A percentile compares a stretch with the other conserved stretches of the same genome.
Conservation (phyloP, 2,329 filamentous ascomycete species). For the Fusarium fujikuroi region DNA sequence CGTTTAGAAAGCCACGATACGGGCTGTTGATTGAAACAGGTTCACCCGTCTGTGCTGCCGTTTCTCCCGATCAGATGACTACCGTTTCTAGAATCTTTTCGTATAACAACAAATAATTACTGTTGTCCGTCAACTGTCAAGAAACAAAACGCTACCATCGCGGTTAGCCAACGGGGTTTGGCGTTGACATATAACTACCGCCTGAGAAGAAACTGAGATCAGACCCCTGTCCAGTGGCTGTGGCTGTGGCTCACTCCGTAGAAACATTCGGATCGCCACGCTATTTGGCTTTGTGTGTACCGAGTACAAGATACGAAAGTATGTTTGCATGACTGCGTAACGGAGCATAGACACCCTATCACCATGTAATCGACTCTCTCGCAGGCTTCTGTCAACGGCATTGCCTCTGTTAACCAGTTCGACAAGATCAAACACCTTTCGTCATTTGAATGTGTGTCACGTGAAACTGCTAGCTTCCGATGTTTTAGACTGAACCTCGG, state of each 20-base stretch:
- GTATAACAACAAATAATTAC: not conserved
- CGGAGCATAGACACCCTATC: too few relatives aligned
- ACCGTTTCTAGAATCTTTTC: not conserved
- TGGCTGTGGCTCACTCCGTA: not conserved
- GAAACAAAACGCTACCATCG: not conserved
- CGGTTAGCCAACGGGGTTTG: not conserved
- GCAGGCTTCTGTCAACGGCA: too few relatives aligned
- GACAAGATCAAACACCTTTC: not conserved
- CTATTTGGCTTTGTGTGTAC: not conserved
- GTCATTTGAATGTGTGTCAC: not conserved
- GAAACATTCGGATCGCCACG: not conserved
- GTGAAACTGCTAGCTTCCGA: not conserved
- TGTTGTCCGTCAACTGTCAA: not conserved
- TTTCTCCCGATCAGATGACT: not conserved
- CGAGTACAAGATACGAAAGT: not conserved
- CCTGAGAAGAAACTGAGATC: not conserved
- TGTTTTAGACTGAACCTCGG: not conserved
- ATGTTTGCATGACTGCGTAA: not conserved
- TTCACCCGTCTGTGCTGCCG: not conserved
- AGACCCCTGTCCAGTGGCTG: not conserved
- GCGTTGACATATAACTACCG: too few relatives aligned
- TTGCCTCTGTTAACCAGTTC: not conserved
- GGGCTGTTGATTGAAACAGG: not conserved
- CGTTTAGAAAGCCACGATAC: not conserved
- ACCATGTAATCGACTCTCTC: too few relatives aligned